phyloP scores from a whole-genome alignment of 768 basidiomycete species.

The Lactarius indigo region DNA sequence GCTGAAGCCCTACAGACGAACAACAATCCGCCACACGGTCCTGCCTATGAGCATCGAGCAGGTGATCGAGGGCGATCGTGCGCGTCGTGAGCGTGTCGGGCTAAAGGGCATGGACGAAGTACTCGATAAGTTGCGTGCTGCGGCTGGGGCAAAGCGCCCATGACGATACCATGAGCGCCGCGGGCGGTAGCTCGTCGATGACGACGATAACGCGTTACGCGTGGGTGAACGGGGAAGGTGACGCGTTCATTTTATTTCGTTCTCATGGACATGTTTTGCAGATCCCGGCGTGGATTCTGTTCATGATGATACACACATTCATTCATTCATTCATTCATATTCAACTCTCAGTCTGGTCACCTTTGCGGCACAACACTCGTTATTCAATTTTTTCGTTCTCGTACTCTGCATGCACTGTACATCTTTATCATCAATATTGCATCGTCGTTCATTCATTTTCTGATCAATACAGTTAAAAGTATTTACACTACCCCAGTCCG shows the following conservation, averaged over 20 bases:
- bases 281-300: conserved; percentile 2
- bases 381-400: conserved; percentile 3
- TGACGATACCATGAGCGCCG: conserved; percentile 8
- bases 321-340: conserved; percentile 3
- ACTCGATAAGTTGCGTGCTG: conserved; percentile 22
- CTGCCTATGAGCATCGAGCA: conserved; percentile 24
- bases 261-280: conserved; percentile 1
- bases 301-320: conserved; percentile 12
- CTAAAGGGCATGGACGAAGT: conserved; percentile 26
- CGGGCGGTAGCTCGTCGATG: conserved; percentile 5
- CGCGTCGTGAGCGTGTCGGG: conserved; percentile 20
- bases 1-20: conserved; percentile 2
- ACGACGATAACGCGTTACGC: conserved; percentile 5
- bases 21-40: conserved; percentile 7
- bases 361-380: conserved; percentile 13
- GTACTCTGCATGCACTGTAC: conserved; percentile 23
- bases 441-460: conserved; percentile 17
- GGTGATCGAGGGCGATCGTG: conserved; percentile 22
- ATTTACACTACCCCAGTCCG: background rate
- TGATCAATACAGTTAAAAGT: conserved; percentile 16
- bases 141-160: conserved; percentile 7
- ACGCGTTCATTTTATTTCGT: conserved; percentile 9
- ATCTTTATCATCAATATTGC: conserved; percentile 22
- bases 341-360: conserved; percentile 1
- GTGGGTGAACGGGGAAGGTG: conserved; percentile 12